These are phyloP conservation scores for Naganishia sp. DNA, from an alignment of 1,284 basidiomycete species.

Conservation along the genomic window DNA sequence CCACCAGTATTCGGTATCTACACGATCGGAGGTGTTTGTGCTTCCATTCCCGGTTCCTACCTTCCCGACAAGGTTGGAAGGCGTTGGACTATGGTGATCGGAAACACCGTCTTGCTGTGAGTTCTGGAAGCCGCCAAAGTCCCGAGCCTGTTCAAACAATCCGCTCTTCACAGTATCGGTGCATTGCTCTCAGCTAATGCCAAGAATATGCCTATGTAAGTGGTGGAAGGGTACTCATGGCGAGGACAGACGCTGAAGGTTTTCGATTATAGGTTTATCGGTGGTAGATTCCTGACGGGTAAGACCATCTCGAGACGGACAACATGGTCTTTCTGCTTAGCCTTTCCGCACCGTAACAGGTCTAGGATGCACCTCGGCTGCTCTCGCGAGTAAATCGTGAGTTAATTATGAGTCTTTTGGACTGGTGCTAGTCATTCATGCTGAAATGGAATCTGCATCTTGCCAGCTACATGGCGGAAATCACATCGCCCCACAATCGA, in stretches of 20 bases:
- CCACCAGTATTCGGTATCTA: constrained; percentile 59
- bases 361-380: constrained; percentile 17
- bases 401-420: too few species aligned
- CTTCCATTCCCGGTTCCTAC: constrained; percentile 42
- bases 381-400: constrained; percentile 4
- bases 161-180: constrained; percentile 51
- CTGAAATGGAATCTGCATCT: neutral
- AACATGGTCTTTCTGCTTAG: neutral
- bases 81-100: constrained; percentile 60
- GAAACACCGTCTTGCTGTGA: constrained; percentile 58
- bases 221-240: neutral
- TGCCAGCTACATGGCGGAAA: constrained; percentile 57
- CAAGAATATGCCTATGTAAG: constrained; percentile 49
- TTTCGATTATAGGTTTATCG: constrained; percentile 51
- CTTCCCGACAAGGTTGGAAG: constrained; percentile 58
- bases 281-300: constrained; percentile 59
- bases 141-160: neutral
- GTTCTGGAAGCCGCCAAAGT: constrained; percentile 35
- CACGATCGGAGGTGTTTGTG: constrained; percentile 56
- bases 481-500: constrained; percentile 59
- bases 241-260: too few species aligned
- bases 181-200: constrained; percentile 60
- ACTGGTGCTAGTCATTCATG: neutral
- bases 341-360: neutral
- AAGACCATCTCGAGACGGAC: constrained; percentile 38